Evolutionary conservation across 1,284 basidiomycete genomes (phyloP), one percentile per base, ranked within the genome.

Genomic region (Tetrapyrgos nigripes): DNA sequence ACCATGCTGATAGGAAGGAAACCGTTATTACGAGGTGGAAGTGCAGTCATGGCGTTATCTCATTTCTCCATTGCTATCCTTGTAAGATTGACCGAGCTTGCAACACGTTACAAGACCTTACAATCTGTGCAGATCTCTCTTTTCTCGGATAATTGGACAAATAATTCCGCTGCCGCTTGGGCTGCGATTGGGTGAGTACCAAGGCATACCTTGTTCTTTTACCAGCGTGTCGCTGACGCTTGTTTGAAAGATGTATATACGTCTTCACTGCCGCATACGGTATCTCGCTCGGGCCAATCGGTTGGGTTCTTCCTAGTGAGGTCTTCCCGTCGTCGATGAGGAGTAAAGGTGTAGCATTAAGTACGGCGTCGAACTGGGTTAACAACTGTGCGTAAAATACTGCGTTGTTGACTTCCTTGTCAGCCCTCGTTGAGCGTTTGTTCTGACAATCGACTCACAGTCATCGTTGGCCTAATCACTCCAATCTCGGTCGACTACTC

Each of bases 301-400:
- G 88, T 11, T 96, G 94, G 92, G 85, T 93, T 1, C 79, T 93
- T 1, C 88, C 91, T 0, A 87, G 84, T 63, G 92, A 94, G 73
- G 88, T 96, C 23, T 95, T 96, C 74, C 90, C 94, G 4, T 78
- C 94, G n/a, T 91, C 92, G 8, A 86, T 95, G 73, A 82, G 94
- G 68, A 88, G 92, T 62, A 88, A 89, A 70, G 94, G 94, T 61
- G 92, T 94, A 4, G 85, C 91, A 23, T 69, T 96, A 21, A 88
- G 91, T n/a, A 93, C 92, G 1, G 88, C 91, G 2, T 92, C 90
- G 40, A 93, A 92, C 71, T 94, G 92, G 92, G 66, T 85, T 40
- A 92, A 91, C 68, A 93, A 92, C 62, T 93, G 91, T 89, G 64
- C 24, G 83, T 76, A 11, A 29, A 13, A 11, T 33, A 21, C n/a